Conservation (phyloP, 345 rosid species). For the Kernera saxatilis region DNA sequence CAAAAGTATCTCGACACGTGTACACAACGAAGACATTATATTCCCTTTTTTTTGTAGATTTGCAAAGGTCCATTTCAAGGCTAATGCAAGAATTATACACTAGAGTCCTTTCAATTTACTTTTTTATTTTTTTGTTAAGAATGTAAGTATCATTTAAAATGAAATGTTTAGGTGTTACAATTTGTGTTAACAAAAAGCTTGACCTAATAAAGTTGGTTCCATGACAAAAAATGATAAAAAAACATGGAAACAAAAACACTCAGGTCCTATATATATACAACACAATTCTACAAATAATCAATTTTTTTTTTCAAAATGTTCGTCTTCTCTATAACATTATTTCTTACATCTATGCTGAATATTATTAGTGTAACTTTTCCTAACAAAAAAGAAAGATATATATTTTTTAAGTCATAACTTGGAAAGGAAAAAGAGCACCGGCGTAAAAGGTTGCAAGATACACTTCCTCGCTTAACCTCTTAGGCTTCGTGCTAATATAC, state of each 20-base stretch:
- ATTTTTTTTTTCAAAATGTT: background rate
- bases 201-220: too few relatives aligned
- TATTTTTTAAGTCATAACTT: background rate
- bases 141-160: too few relatives aligned
- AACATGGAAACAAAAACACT: too few relatives aligned
- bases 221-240: too few relatives aligned
- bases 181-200: too few relatives aligned
- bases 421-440: slow-evolving; percentile 10
- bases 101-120: background rate
- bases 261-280: background rate
- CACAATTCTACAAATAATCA: background rate
- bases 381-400: background rate
- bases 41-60: background rate
- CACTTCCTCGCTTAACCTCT: background rate
- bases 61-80: background rate
- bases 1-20: background rate
- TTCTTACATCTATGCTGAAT: background rate
- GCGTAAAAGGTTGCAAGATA: slow-evolving; percentile 20
- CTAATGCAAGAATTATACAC: background rate
- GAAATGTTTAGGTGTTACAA: too few relatives aligned
- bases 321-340: background rate
- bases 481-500: slow-evolving; percentile 47
- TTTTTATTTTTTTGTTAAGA: too few relatives aligned
- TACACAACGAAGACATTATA: background rate
- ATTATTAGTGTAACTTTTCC: background rate